Percentiles rank a stretch among this genome's conserved stretches.
These are phyloP conservation scores for Patellifolia procumbens DNA, from an alignment of 179 eudicot species.

Conservation along the genomic window DNA sequence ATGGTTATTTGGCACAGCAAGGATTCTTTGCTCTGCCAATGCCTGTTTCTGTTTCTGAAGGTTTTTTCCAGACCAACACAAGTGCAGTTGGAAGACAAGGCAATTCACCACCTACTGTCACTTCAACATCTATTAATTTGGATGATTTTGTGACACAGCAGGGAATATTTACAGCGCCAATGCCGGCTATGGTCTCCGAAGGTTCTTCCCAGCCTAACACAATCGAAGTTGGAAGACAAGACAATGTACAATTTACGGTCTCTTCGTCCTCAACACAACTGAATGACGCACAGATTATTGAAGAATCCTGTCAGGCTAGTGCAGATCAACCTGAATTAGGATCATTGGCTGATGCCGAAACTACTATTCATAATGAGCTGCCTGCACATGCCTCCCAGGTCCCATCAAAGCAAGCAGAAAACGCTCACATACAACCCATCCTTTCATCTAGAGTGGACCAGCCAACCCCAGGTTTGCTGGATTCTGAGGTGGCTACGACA, in stretches of 20 bases:
- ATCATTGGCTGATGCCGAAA: slow-evolving; percentile 28
- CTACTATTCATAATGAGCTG: slow-evolving; percentile 27
- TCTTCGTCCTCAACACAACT: slow-evolving; percentile 26
- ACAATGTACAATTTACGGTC: slow-evolving; percentile 11
- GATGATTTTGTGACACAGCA: slow-evolving; percentile 30
- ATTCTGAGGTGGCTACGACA: slow-evolving; percentile 39
- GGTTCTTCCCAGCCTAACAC: slow-evolving; percentile 18
- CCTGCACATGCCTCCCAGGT: slow-evolving; percentile 26
- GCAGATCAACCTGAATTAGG: slow-evolving; percentile 21
- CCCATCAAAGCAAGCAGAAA: slow-evolving; percentile 27
- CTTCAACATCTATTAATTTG: slow-evolving; percentile 20
- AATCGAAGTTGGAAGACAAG: slow-evolving; percentile 16
- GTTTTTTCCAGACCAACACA: slow-evolving; percentile 18
- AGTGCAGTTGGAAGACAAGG: slow-evolving; percentile 26
- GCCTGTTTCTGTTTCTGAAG: slow-evolving; percentile 18
- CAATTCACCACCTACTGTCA: slow-evolving; percentile 10
- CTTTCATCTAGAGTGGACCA: slow-evolving; percentile 32
- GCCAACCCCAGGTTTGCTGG: slow-evolving; percentile 32
- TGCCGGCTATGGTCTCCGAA: slow-evolving; percentile 24
- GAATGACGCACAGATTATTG: slow-evolving; percentile 22
- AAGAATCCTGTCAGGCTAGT: slow-evolving; percentile 21
- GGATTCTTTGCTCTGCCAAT: slow-evolving; percentile 26
- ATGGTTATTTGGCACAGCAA: slow-evolving; percentile 31
- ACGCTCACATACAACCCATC: slow-evolving; percentile 24
- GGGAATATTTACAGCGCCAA: slow-evolving; percentile 24